These are phyloP conservation scores for Santalum album DNA, from an alignment of 164 flowering plant genomes.

Conservation along the genomic window DNA sequence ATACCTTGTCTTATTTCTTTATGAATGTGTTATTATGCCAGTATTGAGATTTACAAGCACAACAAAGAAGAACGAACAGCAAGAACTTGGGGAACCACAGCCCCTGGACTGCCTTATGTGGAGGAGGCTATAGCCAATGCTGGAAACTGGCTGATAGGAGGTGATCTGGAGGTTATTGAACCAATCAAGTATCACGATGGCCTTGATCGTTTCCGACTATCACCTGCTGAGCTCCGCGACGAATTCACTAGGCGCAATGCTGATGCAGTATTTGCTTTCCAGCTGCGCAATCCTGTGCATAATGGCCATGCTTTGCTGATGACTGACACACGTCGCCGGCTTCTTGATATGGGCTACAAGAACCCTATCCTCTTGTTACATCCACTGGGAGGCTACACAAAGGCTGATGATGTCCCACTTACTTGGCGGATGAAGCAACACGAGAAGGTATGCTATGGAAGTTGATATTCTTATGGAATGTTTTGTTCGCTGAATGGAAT, in stretches of 20 bases:
- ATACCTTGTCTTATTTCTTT: background rate
- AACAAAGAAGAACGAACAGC: constrained; percentile 83
- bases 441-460: constrained; percentile 60
- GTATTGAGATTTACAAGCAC: constrained; percentile 91
- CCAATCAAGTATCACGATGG: constrained; percentile 79
- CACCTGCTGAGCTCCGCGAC: constrained; percentile 70
- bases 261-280: constrained; percentile 96
- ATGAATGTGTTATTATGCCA: constrained; percentile 17
- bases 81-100: constrained; percentile 89
- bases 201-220: constrained; percentile 74
- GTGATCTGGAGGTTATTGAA: constrained; percentile 78
- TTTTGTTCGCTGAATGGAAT: too few species aligned
- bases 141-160: constrained; percentile 88
- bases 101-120: constrained; percentile 76
- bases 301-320: constrained; percentile 98
- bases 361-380: constrained; percentile 88
- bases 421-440: constrained; percentile 94
- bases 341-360: constrained; percentile 92
- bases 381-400: constrained; percentile 94
- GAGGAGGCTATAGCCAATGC: constrained; percentile 55
- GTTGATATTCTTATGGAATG: background rate
- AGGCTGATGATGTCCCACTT: constrained; percentile 96
- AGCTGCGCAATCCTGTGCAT: constrained; percentile 90
- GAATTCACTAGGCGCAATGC: constrained; percentile 70
- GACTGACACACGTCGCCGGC: constrained; percentile 89